A percentile compares a stretch with the other conserved stretches of the same genome.
These are phyloP conservation scores for Exidia glandulosa DNA, from an alignment of 768 basidiomycete genomes.

Conservation along the genomic window DNA sequence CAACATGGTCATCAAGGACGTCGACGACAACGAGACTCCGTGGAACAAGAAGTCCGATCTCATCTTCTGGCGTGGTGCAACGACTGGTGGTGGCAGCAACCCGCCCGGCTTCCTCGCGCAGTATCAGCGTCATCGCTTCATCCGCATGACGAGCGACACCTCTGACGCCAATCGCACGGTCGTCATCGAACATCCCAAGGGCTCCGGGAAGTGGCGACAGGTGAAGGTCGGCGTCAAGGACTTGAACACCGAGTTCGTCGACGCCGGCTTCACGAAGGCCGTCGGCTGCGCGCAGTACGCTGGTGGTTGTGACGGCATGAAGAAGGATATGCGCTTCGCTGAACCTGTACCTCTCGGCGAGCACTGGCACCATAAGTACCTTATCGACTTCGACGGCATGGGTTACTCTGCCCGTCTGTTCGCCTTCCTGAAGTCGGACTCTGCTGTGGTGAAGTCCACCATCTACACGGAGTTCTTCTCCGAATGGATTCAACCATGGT, in stretches of 20 bases:
- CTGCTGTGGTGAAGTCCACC: constrained; percentile 81
- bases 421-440: constrained; percentile 76
- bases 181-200: constrained; percentile 57
- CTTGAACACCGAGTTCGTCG: constrained; percentile 76
- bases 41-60: constrained; percentile 85
- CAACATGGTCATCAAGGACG: constrained; percentile 56
- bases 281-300: constrained; percentile 64
- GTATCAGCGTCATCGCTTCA: constrained; percentile 78
- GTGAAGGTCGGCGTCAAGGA: constrained; percentile 44
- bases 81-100: constrained; percentile 85
- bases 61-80: constrained; percentile 93
- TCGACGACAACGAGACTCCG: constrained; percentile 74
- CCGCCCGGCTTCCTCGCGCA: constrained; percentile 72
- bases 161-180: constrained; percentile 47
- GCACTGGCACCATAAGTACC: constrained; percentile 89
- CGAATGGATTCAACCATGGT: constrained; percentile 91
- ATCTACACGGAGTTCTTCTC: constrained; percentile 86
- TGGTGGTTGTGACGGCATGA: constrained; percentile 57
- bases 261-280: constrained; percentile 73
- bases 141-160: constrained; percentile 63
- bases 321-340: constrained; percentile 53
- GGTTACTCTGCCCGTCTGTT: constrained; percentile 87
- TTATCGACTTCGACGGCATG: constrained; percentile 91
- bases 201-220: constrained; percentile 45
- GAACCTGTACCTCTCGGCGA: constrained; percentile 71